Evolutionary conservation across 1,284 basidiomycete species (phyloP), one percentile per base, ranked within the genome.

Genomic region (Marasmius tenuissimus): DNA sequence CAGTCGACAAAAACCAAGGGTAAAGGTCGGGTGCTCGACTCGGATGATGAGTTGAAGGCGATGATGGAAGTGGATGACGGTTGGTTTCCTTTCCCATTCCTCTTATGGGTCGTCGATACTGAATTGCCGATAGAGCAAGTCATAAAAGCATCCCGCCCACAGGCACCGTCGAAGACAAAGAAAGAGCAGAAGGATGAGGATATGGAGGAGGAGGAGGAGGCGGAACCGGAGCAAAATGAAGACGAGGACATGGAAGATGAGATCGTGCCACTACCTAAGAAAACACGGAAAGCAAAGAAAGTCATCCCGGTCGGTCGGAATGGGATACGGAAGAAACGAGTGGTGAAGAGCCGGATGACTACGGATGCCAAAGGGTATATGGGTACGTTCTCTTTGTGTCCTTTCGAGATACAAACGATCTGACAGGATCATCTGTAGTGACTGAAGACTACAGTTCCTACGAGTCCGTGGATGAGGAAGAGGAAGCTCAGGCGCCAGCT

Each of bases 1-100:
- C 61, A 60, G 18, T 63, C 61, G 22, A 67, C 65, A 14, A 74
- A 74, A 51, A 67, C 62, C 16, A 75, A 70, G 59, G 61, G 59
- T 37, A 75, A 75, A 62, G 62, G 63, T 11, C 68, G 68, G 54
- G 62, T 66, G 9, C 68, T 71, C 9, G 83, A 83, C 4, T 74
- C 73, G n/a, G 80, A 81, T 58, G 73, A 69, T 45, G 85, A 84
- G 53, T 71, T 86, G 35, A 75, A 75, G 49, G 86, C 83, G 11
- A 83, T 92, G 79, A 91, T 92, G 90, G 89, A 92, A 60, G 81
- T 91, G 58, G 87, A 90, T 64, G 89, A 92, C 69, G 84, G 88
- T 88, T 58, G 39, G 79, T 65, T 57, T 42, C n/a, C 10, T 49
- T 7, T 37, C 27, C 57, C 42, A 10, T 38, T 40, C 34, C 16